These are phyloP conservation scores for Verticillium isaacii DNA, from an alignment of 2,329 filamentous ascomycete genomes.

Conservation along the genomic window DNA sequence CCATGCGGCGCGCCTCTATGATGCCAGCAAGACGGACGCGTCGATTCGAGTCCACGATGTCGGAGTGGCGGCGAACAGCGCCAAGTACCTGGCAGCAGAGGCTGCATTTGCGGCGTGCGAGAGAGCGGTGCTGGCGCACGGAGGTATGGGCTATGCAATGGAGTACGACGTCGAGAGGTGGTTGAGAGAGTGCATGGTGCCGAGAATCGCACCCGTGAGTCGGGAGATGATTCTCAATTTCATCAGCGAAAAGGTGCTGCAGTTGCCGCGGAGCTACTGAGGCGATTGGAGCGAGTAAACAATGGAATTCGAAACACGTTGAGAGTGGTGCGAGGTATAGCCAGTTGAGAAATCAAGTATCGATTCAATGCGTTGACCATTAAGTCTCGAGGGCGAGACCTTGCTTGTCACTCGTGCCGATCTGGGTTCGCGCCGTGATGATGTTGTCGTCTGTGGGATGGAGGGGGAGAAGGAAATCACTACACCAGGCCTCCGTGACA, in stretches of 20 bases:
- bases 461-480: too few species aligned
- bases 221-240: slow-evolving; percentile 75
- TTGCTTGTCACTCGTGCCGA: too few species aligned
- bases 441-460: too few species aligned
- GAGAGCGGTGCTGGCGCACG: slow-evolving; percentile 52
- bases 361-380: too few species aligned
- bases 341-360: too few species aligned
- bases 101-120: slow-evolving; percentile 60
- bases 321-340: too few species aligned
- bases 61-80: slow-evolving; percentile 63
- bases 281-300: not conserved
- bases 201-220: slow-evolving; percentile 59
- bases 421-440: too few species aligned
- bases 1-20: slow-evolving; percentile 60
- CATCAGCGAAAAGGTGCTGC: slow-evolving; percentile 63
- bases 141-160: slow-evolving; percentile 61
- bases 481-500: too few species aligned
- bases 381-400: too few species aligned
- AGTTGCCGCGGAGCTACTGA: slow-evolving; percentile 63
- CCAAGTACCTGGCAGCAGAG: slow-evolving; percentile 66
- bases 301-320: not conserved
- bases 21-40: slow-evolving; percentile 44
- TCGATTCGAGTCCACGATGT: slow-evolving; percentile 50
- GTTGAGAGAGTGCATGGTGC: slow-evolving; percentile 60
- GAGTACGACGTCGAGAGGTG: slow-evolving; percentile 64